Conservation (phyloP, 495 filamentous ascomycete species). For the Tricharina praecox region DNA sequence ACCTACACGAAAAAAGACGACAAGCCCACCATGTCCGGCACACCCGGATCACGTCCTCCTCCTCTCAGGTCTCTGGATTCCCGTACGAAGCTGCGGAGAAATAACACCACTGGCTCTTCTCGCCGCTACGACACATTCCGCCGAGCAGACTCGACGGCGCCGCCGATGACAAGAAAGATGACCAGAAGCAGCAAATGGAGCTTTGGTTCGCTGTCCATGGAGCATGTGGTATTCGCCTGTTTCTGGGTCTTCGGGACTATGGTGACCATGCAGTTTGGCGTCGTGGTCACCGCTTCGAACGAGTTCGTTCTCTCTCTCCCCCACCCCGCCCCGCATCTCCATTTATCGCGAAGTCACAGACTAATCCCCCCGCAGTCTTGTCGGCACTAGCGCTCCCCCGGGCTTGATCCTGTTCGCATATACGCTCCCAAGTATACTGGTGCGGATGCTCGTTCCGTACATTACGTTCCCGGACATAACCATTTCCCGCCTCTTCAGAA, state of each 20-base stretch:
- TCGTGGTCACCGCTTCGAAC: conserved; percentile 19
- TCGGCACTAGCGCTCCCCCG: conserved; percentile 19
- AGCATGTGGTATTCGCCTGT: conserved; percentile 9
- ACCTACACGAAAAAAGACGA: no score
- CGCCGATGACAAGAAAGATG: no score
- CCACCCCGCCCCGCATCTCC: background rate
- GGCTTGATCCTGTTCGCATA: conserved; percentile 23
- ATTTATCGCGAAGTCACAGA: background rate
- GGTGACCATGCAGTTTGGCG: conserved; percentile 21
- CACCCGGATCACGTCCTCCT: no score
- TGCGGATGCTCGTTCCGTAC: conserved; percentile 19
- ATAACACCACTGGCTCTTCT: no score
- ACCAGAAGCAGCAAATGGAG: no score
- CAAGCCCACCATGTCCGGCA: no score
- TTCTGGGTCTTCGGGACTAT: conserved; percentile 24
- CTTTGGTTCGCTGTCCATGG: background rate
- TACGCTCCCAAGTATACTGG: conserved; percentile 20
- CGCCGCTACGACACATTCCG: no score
- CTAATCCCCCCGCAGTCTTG: no score
- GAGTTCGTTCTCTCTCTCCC: conserved; percentile 8
- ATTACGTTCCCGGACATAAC: conserved; percentile 14
- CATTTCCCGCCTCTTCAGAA: conserved; percentile 1
- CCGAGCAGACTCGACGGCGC: no score
- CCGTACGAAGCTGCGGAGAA: no score
- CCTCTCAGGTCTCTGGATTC: no score